Percentiles rank a stretch among this genome's conserved stretches.
These are phyloP conservation scores for Ganoderma resinaceum DNA, from an alignment of 1,284 basidiomycete species.

Conservation along the genomic window DNA sequence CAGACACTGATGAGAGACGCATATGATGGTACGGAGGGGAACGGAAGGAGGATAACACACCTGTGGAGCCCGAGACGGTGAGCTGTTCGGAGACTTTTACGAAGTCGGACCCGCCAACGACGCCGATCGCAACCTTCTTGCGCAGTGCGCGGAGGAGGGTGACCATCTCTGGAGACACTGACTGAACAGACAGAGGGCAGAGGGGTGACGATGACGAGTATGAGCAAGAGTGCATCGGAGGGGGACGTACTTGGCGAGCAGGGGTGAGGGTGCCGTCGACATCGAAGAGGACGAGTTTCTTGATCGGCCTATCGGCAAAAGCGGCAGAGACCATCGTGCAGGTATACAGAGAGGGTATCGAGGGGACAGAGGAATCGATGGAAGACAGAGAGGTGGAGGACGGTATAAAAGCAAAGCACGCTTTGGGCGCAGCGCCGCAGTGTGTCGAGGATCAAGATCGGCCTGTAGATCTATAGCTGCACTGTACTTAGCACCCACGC, in stretches of 20 bases:
- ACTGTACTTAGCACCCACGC: constrained; percentile 1
- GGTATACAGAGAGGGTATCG: not conserved
- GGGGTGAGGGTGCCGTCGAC: constrained; percentile 88
- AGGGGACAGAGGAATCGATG: not conserved
- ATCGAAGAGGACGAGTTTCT: constrained; percentile 82
- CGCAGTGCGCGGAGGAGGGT: constrained; percentile 71
- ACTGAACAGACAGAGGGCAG: not conserved
- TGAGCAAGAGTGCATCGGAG: not conserved
- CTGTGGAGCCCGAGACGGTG: constrained; percentile 54
- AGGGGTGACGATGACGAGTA: not conserved
- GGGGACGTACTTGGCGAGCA: constrained; percentile 70
- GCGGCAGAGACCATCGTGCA: constrained; percentile 58
- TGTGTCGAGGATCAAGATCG: constrained; percentile 1
- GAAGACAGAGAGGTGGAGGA: not conserved
- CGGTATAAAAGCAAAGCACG: not conserved
- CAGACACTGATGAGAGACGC: not conserved
- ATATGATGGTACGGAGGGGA: not conserved
- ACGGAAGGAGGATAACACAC: constrained; percentile 46
- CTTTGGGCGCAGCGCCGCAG: not conserved
- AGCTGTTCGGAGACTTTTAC: constrained; percentile 89
- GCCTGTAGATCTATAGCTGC: not conserved
- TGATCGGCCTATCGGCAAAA: constrained; percentile 66
- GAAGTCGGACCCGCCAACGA: constrained; percentile 91
- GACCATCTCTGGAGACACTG: constrained; percentile 67
- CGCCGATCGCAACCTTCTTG: constrained; percentile 81